These are phyloP conservation scores for Phellinidium pouzarii DNA, from an alignment of 1,284 basidiomycete genomes.

Conservation along the genomic window DNA sequence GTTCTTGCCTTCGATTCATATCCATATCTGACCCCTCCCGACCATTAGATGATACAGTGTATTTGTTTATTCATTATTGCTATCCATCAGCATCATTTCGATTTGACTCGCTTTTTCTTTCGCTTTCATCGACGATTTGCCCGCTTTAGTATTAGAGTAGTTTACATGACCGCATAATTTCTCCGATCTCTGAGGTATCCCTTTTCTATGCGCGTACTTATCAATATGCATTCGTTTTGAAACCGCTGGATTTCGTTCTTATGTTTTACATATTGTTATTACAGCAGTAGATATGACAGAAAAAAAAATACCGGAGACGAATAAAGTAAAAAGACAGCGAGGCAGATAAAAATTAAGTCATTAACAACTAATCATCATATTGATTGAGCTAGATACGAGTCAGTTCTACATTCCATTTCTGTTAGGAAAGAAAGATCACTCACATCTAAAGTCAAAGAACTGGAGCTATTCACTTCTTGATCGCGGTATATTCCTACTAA, in stretches of 20 bases:
- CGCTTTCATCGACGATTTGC: background rate
- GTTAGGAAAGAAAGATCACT: conserved; percentile 30
- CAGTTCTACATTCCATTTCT: background rate
- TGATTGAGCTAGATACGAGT: conserved; percentile 33
- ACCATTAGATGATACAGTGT: background rate
- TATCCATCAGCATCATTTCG: conserved; percentile 2
- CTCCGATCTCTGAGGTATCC: background rate
- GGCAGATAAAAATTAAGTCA: background rate
- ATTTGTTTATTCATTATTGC: conserved; percentile 7
- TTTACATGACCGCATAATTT: conserved; percentile 5
- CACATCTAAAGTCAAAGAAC: conserved; percentile 85
- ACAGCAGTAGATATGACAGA: conserved; percentile 3
- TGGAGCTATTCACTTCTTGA: conserved; percentile 87
- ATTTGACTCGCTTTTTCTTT: background rate
- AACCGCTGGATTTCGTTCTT: conserved; percentile 1
- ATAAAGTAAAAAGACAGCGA: background rate
- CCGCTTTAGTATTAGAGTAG: conserved; percentile 3
- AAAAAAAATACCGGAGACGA: conserved; percentile 1
- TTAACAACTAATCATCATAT: conserved; percentile 32
- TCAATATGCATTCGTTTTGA: background rate
- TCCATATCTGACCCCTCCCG: background rate
- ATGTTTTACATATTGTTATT: conserved; percentile 18
- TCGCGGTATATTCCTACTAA: conserved; percentile 93
- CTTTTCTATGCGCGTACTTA: background rate
- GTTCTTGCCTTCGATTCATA: conserved; percentile 4